Conservation (phyloP, 805 yeast species). For the Myxozyma nipponensis region DNA sequence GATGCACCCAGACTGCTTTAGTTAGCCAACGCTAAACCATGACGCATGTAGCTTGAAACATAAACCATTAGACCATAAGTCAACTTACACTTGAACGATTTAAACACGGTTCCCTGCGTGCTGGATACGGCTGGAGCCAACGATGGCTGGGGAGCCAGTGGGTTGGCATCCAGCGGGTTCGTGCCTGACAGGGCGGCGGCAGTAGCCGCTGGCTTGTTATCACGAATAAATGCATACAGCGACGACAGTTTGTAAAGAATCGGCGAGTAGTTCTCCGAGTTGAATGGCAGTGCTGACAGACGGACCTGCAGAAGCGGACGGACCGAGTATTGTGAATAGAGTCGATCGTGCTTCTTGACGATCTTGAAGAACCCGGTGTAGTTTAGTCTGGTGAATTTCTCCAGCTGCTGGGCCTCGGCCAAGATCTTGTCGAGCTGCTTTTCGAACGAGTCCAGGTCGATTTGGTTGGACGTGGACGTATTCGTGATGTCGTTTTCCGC, state of each 20-base stretch:
- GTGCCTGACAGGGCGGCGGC: constrained; percentile 1
- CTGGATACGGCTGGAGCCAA: constrained; percentile 32
- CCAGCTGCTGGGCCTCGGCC: constrained; percentile 75
- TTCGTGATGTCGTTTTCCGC: constrained; percentile 12
- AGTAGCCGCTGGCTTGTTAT: constrained; percentile 45
- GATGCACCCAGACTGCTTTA: constrained; percentile 94
- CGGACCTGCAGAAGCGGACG: constrained; percentile 85
- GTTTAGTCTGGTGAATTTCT: constrained; percentile 84
- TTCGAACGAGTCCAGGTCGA: constrained; percentile 61
- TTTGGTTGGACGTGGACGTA: constrained; percentile 38
- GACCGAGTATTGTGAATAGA: constrained; percentile 85
- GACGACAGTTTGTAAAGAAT: constrained; percentile 72
- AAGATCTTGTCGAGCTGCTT: constrained; percentile 67
- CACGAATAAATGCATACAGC: constrained; percentile 76
- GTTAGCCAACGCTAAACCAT: constrained; percentile 35
- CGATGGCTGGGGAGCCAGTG: constrained; percentile 14
- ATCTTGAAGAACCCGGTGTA: constrained; percentile 93
- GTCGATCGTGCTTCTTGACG: constrained; percentile 91
- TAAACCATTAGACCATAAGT: not conserved
- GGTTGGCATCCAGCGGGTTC: not conserved
- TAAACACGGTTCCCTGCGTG: constrained; percentile 29
- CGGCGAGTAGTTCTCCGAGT: constrained; percentile 93
- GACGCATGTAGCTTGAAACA: too few species aligned
- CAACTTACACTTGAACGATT: constrained; percentile 34
- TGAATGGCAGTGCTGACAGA: constrained; percentile 81